phyloP scores from a whole-genome alignment of 2,329 filamentous ascomycete species.

The Cladosporium sp. region DNA sequence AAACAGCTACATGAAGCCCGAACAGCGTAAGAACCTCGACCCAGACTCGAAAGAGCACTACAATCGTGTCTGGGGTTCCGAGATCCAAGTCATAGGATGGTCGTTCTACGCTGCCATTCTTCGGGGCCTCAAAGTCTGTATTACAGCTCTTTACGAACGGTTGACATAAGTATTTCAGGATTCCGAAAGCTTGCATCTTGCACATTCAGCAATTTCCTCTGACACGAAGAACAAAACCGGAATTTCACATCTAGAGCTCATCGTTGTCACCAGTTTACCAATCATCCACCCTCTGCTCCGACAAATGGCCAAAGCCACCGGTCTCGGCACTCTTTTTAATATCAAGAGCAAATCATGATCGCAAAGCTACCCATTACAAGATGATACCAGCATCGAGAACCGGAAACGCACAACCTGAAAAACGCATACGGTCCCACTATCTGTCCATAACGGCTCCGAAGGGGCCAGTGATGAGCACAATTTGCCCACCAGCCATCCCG shows the following conservation, averaged over 20 bases:
- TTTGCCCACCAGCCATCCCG: neutral
- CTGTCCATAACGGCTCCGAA: neutral
- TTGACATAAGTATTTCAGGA: neutral
- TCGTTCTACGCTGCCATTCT: slow-evolving; percentile 11
- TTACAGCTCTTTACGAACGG: neutral
- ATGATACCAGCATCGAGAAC: neutral
- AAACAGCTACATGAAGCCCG: slow-evolving; percentile 11
- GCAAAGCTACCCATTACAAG: slow-evolving; percentile 8
- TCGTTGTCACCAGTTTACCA: slow-evolving; percentile 6
- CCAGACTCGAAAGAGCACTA: neutral
- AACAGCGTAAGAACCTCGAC: neutral
- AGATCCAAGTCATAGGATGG: slow-evolving; percentile 6
- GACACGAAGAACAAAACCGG: neutral
- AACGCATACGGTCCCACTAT: neutral
- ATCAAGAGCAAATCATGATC: neutral
- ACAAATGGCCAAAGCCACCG: neutral
- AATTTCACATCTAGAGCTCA: neutral
- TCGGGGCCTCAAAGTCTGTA: slow-evolving; percentile 11
- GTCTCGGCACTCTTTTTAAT: neutral
- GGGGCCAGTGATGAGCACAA: slow-evolving; percentile 8
- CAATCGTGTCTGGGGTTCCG: slow-evolving; percentile 4
- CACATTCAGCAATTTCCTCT: neutral
- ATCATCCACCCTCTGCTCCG: slow-evolving; percentile 10
- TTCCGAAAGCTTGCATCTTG: neutral
- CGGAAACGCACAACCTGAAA: neutral